A percentile compares a stretch with the other conserved stretches of the same genome.
These are phyloP conservation scores for Xylaria sp. DNA, from an alignment of 2,329 filamentous ascomycete genomes.

Conservation along the genomic window DNA sequence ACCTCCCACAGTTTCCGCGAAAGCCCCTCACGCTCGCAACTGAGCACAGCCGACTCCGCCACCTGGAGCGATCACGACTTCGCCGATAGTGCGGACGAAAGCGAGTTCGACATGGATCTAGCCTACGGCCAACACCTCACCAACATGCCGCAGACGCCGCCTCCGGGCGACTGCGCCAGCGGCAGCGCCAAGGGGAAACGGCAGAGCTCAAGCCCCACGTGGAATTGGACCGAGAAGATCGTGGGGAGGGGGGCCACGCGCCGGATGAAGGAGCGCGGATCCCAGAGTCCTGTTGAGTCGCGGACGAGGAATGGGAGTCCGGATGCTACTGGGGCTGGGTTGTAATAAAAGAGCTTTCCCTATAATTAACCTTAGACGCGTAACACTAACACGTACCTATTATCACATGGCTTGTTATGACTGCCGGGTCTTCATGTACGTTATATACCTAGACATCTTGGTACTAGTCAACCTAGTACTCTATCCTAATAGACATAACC, in stretches of 20 bases:
- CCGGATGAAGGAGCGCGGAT: conserved; percentile 16
- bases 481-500: background rate
- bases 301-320: background rate
- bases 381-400: too few relatives aligned
- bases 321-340: background rate
- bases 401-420: too few relatives aligned
- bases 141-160: conserved; percentile 6
- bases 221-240: conserved; percentile 43
- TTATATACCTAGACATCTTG: background rate
- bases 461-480: background rate
- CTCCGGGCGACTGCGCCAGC: conserved; percentile 11
- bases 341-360: background rate
- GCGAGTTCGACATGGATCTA: conserved; percentile 34
- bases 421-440: too few relatives aligned
- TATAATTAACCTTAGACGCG: too few relatives aligned
- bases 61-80: conserved; percentile 64
- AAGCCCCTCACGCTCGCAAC: conserved; percentile 25
- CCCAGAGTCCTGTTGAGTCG: conserved; percentile 18
- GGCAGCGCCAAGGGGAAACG: conserved; percentile 10
- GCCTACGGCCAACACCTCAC: conserved; percentile 23
- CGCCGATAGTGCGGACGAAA: conserved; percentile 48
- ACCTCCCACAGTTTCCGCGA: conserved; percentile 24
- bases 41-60: conserved; percentile 46
- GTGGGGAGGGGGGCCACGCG: conserved; percentile 34
- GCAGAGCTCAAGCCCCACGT: conserved; percentile 25